Evolutionary conservation across 306 rosid genomes (phyloP).

Genomic region (Elaeagnus macrophylla): DNA sequence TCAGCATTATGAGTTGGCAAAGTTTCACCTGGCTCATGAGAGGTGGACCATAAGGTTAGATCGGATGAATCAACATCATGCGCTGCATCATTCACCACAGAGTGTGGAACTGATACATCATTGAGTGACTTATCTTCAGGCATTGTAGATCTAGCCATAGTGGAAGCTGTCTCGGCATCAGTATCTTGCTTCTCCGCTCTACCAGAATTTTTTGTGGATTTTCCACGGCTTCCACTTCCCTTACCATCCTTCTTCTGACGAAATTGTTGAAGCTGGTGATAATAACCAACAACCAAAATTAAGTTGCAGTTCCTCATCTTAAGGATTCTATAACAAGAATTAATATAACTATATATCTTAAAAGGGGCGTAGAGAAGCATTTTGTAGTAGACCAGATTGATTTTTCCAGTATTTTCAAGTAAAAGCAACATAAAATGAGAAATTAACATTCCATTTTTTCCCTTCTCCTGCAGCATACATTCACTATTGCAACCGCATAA

Average conservation of each 20-base stretch:
- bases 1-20: conserved; percentile 26
- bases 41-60: conserved; percentile 19
- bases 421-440: no score
- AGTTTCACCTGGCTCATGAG: conserved; percentile 20
- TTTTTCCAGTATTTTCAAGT: no score
- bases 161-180: conserved; percentile 41
- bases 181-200: conserved; percentile 41
- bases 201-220: conserved; percentile 47
- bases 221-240: conserved; percentile 70
- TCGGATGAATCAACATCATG: conserved; percentile 17
- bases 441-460: no score
- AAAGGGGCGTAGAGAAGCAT: not conserved
- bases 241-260: conserved; percentile 82
- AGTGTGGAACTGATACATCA: conserved; percentile 35
- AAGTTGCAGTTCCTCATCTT: conserved; percentile 13
- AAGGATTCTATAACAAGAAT: not conserved
- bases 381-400: no score
- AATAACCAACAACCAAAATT: conserved; percentile 12
- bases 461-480: no score
- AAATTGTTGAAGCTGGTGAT: conserved; percentile 71
- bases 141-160: conserved; percentile 19
- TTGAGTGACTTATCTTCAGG: conserved; percentile 28
- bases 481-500: no score
- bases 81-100: conserved; percentile 23
- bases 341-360: not conserved